Base-by-base conservation (phyloP, 1,284 basidiomycete species). In the Sporisorium reilianum region DNA sequence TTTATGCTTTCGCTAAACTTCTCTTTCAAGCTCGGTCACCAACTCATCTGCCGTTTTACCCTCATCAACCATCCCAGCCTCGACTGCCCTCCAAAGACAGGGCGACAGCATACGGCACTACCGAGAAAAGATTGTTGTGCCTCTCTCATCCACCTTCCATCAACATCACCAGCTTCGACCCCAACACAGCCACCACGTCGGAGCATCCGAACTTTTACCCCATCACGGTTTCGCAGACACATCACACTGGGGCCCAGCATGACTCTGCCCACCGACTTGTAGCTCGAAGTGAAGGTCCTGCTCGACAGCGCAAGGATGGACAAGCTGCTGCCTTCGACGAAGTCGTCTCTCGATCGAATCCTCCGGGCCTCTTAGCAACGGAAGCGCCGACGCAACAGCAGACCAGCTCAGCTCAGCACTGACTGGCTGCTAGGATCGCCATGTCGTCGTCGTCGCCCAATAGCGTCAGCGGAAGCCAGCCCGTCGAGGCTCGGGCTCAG, bases 381-480 rank as follows among this genome's bases (percentile, higher is more conserved):
- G 30, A 25, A 45, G 42, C 42, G 42, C 14, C 12, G 16, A 26
- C 42, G 42, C 14, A 25, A 22, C 30, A 34, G n/a, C 28, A 20
- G 16, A 49, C 16, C 22, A 2, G 14, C 18, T 18, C 36, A 38
- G 18, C 36, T 11, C 44, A 45, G 44, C 12, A 7, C 14, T n/a
- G 26, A 4, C 25, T 16, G 22, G 44, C 38, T 20, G 38, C n/a
- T 6, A 25, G 9, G 30, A 20, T 25, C 36, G 36, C 8, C 22
- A 66, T 65, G 57, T 40, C 53, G 34, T 55, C 36, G 20, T 12
- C 48, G 12, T n/a, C n/a, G n/a, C n/a, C n/a, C n/a, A 26, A 20
- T 3, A 16, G 36, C 11, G n/a, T n/a, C 2, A 22, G 32, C 12
- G 45, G 25, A 5, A 6, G 42, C 3, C 12, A 20, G 32, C 30